Evolutionary conservation across 805 yeast species (phyloP), one percentile per base, ranked within the genome.

Genomic region (Schwanniomyces polymorphus): DNA sequence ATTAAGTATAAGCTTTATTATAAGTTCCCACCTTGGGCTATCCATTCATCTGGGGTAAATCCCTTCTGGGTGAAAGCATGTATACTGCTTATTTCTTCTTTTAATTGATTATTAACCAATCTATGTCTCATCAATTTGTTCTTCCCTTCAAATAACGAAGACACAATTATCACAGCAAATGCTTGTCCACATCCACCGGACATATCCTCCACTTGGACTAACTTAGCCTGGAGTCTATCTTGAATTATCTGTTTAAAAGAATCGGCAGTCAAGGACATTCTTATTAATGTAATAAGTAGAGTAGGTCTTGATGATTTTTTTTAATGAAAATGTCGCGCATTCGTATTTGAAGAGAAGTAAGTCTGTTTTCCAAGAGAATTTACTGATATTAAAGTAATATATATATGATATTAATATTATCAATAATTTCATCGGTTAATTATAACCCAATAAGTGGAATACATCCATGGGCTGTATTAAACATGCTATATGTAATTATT

Each of bases 161-260:
- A 67, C 8, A 94, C 97, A 25, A 95, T 91, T 6, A 88, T 79
- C 28, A 91, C 97, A 33, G 95, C 97, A 67, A 91, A 92, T 2
- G 98, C 97, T 65, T 92, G 97, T 5, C 99, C 99, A 68, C 99
- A 94, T 1, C 99, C 99, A 12, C 96, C 96, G 38, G 84, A 83
- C 74, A 82, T 79, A 54, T 88, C 96, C 50, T 80, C 85, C 6
- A 88, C 91, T 57, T 84, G 86, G 9, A 84, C 89, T 50, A 85
- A 80, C 28, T 59, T 48, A 8, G 94, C 90, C 18, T 71, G 69
- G n/a, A 88, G 76, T 37, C 86, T 65, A 14, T 77, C 77, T 39
- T 74, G 69, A 43, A 87, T 84, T 23, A 76, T 67, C 11, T 65
- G 56, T 43, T 80, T 77, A 44, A 86, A 67, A 11, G 65, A 50